A percentile compares a stretch with the other conserved stretches of the same genome.
These are phyloP conservation scores for Cladophialophora yegresii DNA, from an alignment of 2,329 filamentous ascomycete genomes.

Conservation along the genomic window DNA sequence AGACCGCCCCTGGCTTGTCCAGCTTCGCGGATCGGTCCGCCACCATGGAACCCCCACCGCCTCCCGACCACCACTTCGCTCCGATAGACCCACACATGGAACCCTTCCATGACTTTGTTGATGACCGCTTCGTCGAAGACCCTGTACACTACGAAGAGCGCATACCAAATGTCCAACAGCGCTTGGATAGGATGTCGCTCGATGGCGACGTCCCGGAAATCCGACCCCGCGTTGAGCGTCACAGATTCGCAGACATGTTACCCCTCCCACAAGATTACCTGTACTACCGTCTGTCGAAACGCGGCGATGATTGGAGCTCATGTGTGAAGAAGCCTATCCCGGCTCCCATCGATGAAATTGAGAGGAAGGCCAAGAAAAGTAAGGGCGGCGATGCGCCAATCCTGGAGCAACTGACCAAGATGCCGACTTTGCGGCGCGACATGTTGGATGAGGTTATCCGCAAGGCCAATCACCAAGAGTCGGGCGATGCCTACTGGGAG, in stretches of 20 bases:
- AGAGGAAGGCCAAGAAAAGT: slow-evolving; percentile 24
- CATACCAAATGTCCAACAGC: slow-evolving; percentile 25
- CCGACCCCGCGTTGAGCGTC: slow-evolving; percentile 19
- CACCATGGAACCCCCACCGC: slow-evolving; percentile 28
- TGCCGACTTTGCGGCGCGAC: slow-evolving; percentile 25
- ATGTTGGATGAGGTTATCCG: slow-evolving; percentile 24
- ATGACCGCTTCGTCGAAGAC: slow-evolving; percentile 15
- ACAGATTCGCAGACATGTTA: slow-evolving; percentile 8
- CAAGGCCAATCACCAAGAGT: slow-evolving; percentile 24
- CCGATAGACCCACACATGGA: slow-evolving; percentile 20
- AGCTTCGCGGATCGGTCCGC: slow-evolving; percentile 13
- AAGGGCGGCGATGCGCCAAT: slow-evolving; percentile 25
- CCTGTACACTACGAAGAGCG: slow-evolving; percentile 25
- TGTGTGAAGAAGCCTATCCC: slow-evolving; percentile 19
- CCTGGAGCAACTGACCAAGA: slow-evolving; percentile 26
- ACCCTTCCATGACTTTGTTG: slow-evolving; percentile 12
- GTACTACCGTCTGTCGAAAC: slow-evolving; percentile 27
- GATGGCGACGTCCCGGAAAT: slow-evolving; percentile 22
- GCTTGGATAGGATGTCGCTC: slow-evolving; percentile 25
- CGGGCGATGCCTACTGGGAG: slow-evolving; percentile 25
- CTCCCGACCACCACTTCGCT: slow-evolving; percentile 25
- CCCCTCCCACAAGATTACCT: slow-evolving; percentile 27
- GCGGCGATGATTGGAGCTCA: slow-evolving; percentile 28
- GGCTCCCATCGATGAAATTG: slow-evolving; percentile 27
- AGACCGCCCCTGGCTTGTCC: slow-evolving; percentile 27